Evolutionary conservation across 106 monocot genomes (phyloP).

Genomic region (Dioscorea dumetorum): DNA sequence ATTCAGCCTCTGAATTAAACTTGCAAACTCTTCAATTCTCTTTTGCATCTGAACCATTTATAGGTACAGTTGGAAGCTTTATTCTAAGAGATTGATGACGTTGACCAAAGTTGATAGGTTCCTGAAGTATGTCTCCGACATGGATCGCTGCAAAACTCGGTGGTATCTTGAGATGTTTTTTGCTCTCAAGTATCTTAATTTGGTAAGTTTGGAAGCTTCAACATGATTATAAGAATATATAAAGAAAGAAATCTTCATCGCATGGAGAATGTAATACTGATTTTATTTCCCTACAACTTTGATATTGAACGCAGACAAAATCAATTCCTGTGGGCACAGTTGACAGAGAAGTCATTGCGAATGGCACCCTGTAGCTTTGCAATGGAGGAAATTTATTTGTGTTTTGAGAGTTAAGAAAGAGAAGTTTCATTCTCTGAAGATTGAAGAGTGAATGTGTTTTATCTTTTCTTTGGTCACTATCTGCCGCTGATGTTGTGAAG

Average conservation of each 20-base stretch:
- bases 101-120: conserved; percentile 66
- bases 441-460: too few species aligned
- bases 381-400: too few species aligned
- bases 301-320: conserved; percentile 36
- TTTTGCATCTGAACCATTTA: not conserved
- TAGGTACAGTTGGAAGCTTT: conserved; percentile 78
- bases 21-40: too few species aligned
- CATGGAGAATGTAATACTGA: not conserved
- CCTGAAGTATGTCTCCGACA: conserved; percentile 86
- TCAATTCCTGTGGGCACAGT: conserved; percentile 57
- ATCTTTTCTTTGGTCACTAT: too few species aligned
- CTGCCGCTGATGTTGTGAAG: too few species aligned
- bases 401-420: too few species aligned
- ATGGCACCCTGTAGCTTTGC: conserved; percentile 1
- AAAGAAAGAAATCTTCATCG: too few species aligned
- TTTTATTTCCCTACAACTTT: too few species aligned
- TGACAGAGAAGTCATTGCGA: conserved; percentile 19
- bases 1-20: too few species aligned
- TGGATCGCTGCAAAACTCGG: conserved; percentile 63
- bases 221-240: too few species aligned
- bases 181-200: conserved; percentile 53
- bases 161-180: conserved; percentile 86
- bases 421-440: too few species aligned
- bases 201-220: conserved; percentile 26
- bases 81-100: conserved; percentile 76